phyloP scores from a whole-genome alignment of 192 early-diverging fungal species.

The Podila verticillata region DNA sequence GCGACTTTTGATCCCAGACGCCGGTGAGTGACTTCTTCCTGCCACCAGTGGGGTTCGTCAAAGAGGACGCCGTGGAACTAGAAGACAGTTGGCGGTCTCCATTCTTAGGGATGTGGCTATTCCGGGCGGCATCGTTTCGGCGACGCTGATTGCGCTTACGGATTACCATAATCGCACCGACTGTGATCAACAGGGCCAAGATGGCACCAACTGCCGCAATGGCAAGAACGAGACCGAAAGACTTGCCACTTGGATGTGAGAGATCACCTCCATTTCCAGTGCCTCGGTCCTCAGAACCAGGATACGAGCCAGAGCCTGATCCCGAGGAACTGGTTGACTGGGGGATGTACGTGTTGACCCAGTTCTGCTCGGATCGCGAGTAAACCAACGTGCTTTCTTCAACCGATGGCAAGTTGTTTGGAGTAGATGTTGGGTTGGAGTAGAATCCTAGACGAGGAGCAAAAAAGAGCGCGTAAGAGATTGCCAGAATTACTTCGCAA shows the following conservation, averaged over 20 bases:
- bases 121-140: background rate
- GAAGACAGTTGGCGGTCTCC: background rate
- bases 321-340: background rate
- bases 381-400: slow-evolving; percentile 21
- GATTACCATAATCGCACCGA: slow-evolving; percentile 15
- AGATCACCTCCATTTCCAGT: background rate
- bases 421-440: slow-evolving; percentile 15
- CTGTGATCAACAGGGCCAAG: slow-evolving; percentile 16
- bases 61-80: background rate
- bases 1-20: slow-evolving; percentile 11
- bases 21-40: background rate
- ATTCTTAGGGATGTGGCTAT: background rate
- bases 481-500: background rate
- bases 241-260: slow-evolving; percentile 2
- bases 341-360: slow-evolving; percentile 12
- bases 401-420: slow-evolving; percentile 17
- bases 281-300: background rate
- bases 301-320: background rate
- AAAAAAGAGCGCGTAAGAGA: background rate
- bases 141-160: slow-evolving; percentile 19
- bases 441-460: slow-evolving; percentile 10
- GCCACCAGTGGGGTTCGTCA: background rate
- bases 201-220: slow-evolving; percentile 13
- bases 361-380: slow-evolving; percentile 1
- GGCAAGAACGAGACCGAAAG: slow-evolving; percentile 10